Evolutionary conservation across 129 eudicot genomes (phyloP), one percentile per base, ranked within the genome.

Genomic region (Pulicaria dysenterica): DNA sequence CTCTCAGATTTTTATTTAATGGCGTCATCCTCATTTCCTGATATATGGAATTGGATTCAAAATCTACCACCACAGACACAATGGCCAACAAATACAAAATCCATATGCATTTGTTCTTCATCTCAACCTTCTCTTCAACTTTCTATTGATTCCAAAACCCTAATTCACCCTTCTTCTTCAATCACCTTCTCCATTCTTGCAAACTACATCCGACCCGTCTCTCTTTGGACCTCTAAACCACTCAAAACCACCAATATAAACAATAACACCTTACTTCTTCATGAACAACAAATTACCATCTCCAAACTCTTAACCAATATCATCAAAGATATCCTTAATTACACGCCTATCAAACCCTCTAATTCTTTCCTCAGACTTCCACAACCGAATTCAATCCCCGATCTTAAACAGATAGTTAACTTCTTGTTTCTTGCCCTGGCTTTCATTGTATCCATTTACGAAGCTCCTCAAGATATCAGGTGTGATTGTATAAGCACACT

Each of bases 151-250:
- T 44, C 84, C 65, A 89, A 74, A 72, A 70, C 73, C 80, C 68
- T 54, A 45, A 40, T 39, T 56, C 82, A 11, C 48, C 68, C 64
- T 74, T 83, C 62, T 58, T 73, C 83, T 24, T 73, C 83, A 2
- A 73, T 89, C 15, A 24, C 61, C 73, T 67, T 93, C 64, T 77
- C 95, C 40, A 81, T 93, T 24, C 45, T 61, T 42, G 96, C 85
- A 13, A 85, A 87, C 74, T 85, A 83, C 62, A 83, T 63, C 66
- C 14, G 73, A 70, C 82, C 86, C 14, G 51, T 93, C 72, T 60
- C 76, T 24, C 96, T 93, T 37, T 93, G 98, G 98, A 77, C 87
- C 61, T 93, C 98, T 10, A 93, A 85, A 70, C 84, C 88, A 36
- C 72, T 89, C 19, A 60, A 55, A 70, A 47, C 50, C 78, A 44